Evolutionary conservation across 2,329 filamentous ascomycete genomes (phyloP).

Genomic region (Metarhizium album): DNA sequence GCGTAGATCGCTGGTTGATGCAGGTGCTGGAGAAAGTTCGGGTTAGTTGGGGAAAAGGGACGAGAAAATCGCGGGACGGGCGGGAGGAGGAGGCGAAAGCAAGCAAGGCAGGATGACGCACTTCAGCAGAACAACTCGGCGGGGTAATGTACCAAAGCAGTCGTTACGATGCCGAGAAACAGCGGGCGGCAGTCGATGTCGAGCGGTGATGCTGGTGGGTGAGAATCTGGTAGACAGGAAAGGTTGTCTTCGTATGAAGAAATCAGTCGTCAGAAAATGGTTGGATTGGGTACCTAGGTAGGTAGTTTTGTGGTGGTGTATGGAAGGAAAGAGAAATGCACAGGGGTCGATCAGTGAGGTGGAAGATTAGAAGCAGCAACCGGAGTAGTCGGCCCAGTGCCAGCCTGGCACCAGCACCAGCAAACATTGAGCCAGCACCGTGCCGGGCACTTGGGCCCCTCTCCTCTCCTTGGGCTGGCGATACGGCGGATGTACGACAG

Average conservation of each 20-base stretch:
- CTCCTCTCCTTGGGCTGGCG: background rate
- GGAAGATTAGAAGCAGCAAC: background rate
- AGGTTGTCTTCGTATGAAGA: background rate
- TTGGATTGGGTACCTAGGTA: constrained; percentile 2
- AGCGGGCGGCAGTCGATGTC: background rate
- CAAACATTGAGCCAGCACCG: background rate
- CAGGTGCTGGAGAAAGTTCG: background rate
- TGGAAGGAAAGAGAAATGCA: constrained; percentile 8
- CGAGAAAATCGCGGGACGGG: constrained; percentile 7
- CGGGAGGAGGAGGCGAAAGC: constrained; percentile 8
- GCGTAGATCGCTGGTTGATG: constrained; percentile 13
- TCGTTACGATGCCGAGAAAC: constrained; percentile 6
- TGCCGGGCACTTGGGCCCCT: background rate
- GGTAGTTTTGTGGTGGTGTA: too few relatives aligned
- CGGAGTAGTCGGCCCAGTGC: background rate
- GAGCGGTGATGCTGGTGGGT: constrained; percentile 1
- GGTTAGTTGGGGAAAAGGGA: constrained; percentile 13
- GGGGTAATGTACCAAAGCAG: constrained; percentile 10
- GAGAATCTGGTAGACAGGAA: background rate
- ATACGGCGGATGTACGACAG: too few relatives aligned
- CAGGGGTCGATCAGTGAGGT: constrained; percentile 4
- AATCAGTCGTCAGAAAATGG: background rate
- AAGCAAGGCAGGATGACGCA: constrained; percentile 17
- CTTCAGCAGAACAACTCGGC: constrained; percentile 12
- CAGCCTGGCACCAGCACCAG: background rate